Percentiles rank a stretch among this genome's conserved stretches.
Conservation (phyloP, 108 stramenopile genomes). For the Skeletonema potamos region DNA sequence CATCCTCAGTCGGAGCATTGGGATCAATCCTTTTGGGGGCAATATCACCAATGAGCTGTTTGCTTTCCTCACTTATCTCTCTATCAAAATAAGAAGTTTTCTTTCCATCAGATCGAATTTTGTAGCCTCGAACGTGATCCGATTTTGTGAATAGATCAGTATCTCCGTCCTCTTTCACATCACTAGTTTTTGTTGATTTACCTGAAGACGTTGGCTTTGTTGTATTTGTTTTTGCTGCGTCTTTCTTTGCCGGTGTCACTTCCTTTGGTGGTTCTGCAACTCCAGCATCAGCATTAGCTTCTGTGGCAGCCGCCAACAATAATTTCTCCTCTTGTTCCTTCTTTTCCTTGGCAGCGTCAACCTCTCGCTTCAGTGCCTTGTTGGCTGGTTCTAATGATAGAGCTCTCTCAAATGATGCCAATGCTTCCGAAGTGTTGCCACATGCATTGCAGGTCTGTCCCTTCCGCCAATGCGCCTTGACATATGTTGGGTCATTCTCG, state of each 20-base stretch:
- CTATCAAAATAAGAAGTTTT: constrained; percentile 96
- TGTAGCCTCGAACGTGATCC: constrained; percentile 92
- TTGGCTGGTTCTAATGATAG: constrained; percentile 59
- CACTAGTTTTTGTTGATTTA: neutral
- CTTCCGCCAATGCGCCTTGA: constrained; percentile 75
- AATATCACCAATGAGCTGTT: constrained; percentile 91
- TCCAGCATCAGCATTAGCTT: constrained; percentile 1
- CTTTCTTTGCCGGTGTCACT: constrained; percentile 1
- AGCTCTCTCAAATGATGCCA: constrained; percentile 56
- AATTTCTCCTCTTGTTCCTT: constrained; percentile 53
- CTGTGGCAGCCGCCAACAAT: constrained; percentile 3
- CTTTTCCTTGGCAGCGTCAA: constrained; percentile 38
- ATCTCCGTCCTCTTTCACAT: constrained; percentile 10
- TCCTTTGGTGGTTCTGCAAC: constrained; percentile 5
- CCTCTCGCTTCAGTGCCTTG: constrained; percentile 70
- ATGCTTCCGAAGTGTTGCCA: constrained; percentile 46
- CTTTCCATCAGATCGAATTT: constrained; percentile 90
- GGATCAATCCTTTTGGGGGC: constrained; percentile 88
- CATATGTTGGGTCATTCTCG: constrained; percentile 55
- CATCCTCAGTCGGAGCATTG: constrained; percentile 20
- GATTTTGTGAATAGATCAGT: constrained; percentile 62
- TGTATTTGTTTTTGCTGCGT: constrained; percentile 4
- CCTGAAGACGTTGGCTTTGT: constrained; percentile 5
- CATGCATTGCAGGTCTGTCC: constrained; percentile 58
- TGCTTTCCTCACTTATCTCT: constrained; percentile 92